A percentile compares a stretch with the other conserved stretches of the same genome.
These are phyloP conservation scores for Nothopassalora personata DNA, from an alignment of 2,329 filamentous ascomycete species.

Conservation along the genomic window DNA sequence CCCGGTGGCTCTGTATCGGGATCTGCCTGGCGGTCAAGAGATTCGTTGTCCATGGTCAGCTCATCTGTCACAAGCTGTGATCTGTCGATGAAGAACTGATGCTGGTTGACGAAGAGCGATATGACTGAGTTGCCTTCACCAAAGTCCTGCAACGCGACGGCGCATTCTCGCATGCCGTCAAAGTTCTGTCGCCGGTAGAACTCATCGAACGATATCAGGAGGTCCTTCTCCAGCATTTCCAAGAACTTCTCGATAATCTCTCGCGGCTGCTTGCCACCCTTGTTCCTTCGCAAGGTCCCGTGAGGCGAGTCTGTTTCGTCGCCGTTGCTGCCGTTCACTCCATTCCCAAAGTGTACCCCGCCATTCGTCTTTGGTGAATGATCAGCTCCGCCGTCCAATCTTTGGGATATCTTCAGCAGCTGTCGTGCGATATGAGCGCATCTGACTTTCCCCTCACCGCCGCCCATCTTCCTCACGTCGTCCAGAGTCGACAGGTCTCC, in stretches of 20 bases:
- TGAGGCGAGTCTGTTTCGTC: constrained; percentile 31
- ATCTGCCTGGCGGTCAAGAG: constrained; percentile 87
- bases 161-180: constrained; percentile 96
- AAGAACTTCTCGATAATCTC: constrained; percentile 96
- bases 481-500: constrained; percentile 83
- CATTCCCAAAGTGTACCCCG: constrained; percentile 33
- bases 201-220: constrained; percentile 93
- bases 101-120: constrained; percentile 94
- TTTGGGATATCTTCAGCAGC: constrained; percentile 86
- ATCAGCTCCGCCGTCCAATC: constrained; percentile 65
- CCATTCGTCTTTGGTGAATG: constrained; percentile 29
- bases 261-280: constrained; percentile 50
- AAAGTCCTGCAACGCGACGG: constrained; percentile 89
- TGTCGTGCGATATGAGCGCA: constrained; percentile 93
- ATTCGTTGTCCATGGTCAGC: constrained; percentile 63
- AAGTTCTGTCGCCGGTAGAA: constrained; percentile 94
- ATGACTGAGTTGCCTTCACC: constrained; percentile 94
- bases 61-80: constrained; percentile 89
- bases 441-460: constrained; percentile 85
- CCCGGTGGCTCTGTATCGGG: constrained; percentile 88
- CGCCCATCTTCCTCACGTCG: constrained; percentile 77
- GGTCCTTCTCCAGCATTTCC: constrained; percentile 89
- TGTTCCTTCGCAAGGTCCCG: constrained; percentile 46
- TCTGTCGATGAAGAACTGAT: constrained; percentile 97
- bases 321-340: constrained; percentile 49